A percentile compares a stretch with the other conserved stretches of the same genome.
Conservation (phyloP, 192 early-diverging fungal species). For the Coemansia sp. region DNA sequence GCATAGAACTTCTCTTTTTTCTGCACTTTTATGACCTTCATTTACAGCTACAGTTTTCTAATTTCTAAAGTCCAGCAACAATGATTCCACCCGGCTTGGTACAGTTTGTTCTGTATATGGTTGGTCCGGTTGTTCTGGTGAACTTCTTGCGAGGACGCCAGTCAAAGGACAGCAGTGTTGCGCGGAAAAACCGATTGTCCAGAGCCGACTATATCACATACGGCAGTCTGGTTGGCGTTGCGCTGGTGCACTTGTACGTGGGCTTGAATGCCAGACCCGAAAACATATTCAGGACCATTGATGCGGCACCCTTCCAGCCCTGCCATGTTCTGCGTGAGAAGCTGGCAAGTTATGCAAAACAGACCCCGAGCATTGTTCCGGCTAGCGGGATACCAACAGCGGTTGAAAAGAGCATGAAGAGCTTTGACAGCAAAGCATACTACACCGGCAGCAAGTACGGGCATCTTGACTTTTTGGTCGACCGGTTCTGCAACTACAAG, state of each 20-base stretch:
- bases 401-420: constrained; percentile 6
- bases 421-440: constrained; percentile 18
- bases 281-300: constrained; percentile 43
- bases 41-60: not conserved
- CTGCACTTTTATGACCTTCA: not conserved
- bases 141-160: constrained; percentile 30
- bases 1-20: not conserved
- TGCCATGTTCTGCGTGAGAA: constrained; percentile 29
- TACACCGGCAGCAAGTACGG: constrained; percentile 42
- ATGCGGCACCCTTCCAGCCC: constrained; percentile 10
- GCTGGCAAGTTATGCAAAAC: constrained; percentile 12
- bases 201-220: constrained; percentile 31
- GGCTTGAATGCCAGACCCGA: constrained; percentile 18
- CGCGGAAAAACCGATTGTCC: constrained; percentile 18
- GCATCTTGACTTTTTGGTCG: constrained; percentile 42
- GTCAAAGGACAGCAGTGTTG: constrained; percentile 20
- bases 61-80: not conserved
- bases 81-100: constrained; percentile 42
- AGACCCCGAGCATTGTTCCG: constrained; percentile 21
- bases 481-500: constrained; percentile 40
- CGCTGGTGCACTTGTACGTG: constrained; percentile 21
- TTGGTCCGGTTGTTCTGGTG: constrained; percentile 37
- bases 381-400: constrained; percentile 15
- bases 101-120: constrained; percentile 39
- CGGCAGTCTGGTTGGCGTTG: constrained; percentile 14